Conservation (phyloP, 1,284 basidiomycete species). For the Ustilago crameri region DNA sequence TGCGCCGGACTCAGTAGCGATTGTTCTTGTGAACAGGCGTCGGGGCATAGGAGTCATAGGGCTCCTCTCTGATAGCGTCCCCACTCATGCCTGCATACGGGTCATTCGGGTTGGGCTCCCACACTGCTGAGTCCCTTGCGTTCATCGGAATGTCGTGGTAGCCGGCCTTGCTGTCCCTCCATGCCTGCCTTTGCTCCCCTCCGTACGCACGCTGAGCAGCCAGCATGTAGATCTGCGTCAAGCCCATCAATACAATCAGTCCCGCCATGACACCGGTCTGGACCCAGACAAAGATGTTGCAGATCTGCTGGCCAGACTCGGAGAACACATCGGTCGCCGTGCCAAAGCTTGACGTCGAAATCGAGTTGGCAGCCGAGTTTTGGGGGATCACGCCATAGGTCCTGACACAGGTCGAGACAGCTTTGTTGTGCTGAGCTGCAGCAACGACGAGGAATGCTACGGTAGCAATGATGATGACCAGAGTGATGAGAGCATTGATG, state of each 20-base stretch:
- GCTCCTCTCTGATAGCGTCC: not conserved
- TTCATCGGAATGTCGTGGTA: slow-evolving; percentile 55
- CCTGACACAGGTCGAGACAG: slow-evolving; percentile 46
- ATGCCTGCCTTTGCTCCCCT: slow-evolving; percentile 51
- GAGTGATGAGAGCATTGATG: slow-evolving; percentile 60
- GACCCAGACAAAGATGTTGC: slow-evolving; percentile 65
- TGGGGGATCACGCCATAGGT: slow-evolving; percentile 45
- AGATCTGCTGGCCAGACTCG: slow-evolving; percentile 44
- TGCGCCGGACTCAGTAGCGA: slow-evolving; percentile 9
- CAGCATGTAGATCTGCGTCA: slow-evolving; percentile 68
- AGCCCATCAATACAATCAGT: slow-evolving; percentile 58
- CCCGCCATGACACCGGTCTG: slow-evolving; percentile 64
- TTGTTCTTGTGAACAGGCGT: slow-evolving; percentile 27
- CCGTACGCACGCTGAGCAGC: slow-evolving; percentile 62
- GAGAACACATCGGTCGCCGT: slow-evolving; percentile 32
- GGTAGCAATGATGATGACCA: slow-evolving; percentile 50
- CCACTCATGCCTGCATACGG: slow-evolving; percentile 17
- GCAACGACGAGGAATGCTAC: slow-evolving; percentile 59
- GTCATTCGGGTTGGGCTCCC: slow-evolving; percentile 42
- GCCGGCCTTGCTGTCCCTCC: slow-evolving; percentile 27
- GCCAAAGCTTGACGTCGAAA: slow-evolving; percentile 14
- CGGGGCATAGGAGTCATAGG: slow-evolving; percentile 34
- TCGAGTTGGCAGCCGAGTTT: slow-evolving; percentile 14
- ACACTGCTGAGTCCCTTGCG: slow-evolving; percentile 52
- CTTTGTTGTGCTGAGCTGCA: slow-evolving; percentile 51